phyloP scores from a whole-genome alignment of 345 rosid species.

The Acer yangbiense region DNA sequence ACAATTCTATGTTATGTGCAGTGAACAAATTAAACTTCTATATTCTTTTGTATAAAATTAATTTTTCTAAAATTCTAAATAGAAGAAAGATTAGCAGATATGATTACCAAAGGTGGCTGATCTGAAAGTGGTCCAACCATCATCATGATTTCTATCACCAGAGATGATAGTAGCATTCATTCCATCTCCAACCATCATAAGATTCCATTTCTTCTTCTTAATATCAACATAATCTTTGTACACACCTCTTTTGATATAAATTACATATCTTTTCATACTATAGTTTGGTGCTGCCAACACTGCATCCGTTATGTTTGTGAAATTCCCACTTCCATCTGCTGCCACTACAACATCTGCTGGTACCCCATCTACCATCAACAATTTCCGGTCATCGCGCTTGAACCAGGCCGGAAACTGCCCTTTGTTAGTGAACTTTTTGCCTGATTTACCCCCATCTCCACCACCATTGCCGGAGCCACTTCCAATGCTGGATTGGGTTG shows the following conservation, averaged over 20 bases:
- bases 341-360: conserved; percentile 61
- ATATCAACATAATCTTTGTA: conserved; percentile 79
- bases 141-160: conserved; percentile 55
- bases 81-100: background rate
- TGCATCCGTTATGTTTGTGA: conserved; percentile 60
- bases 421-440: conserved; percentile 1
- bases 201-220: conserved; percentile 77
- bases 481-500: conserved; percentile 9
- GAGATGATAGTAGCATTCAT: conserved; percentile 61
- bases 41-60: background rate
- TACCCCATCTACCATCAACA: conserved; percentile 44
- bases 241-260: conserved; percentile 65
- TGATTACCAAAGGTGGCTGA: conserved; percentile 85
- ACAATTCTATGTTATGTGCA: background rate
- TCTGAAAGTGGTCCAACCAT: conserved; percentile 92
- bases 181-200: conserved; percentile 85
- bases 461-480: background rate
- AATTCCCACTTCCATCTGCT: conserved; percentile 75
- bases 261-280: conserved; percentile 47
- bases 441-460: background rate
- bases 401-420: conserved; percentile 64
- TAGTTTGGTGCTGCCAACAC: conserved; percentile 68
- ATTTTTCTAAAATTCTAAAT: too few species aligned
- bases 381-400: conserved; percentile 50
- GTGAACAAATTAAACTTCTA: background rate